phyloP scores from a whole-genome alignment of 2,329 filamentous ascomycete genomes.

The Talaromyces verruculosus region DNA sequence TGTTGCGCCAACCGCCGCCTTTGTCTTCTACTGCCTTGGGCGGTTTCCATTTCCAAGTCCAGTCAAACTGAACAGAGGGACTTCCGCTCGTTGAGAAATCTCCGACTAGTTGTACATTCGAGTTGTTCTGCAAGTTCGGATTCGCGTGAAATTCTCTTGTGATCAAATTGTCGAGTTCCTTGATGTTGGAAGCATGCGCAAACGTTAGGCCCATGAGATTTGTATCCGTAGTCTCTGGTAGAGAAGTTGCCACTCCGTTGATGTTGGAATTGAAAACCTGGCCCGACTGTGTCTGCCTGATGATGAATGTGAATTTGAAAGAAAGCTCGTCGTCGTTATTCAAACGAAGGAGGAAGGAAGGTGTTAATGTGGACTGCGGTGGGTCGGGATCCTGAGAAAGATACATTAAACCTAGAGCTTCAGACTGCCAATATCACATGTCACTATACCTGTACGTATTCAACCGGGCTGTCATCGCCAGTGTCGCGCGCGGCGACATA shows the following conservation, averaged over 20 bases:
- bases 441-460: conserved; percentile 81
- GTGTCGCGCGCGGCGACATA: conserved; percentile 69
- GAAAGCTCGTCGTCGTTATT: conserved; percentile 87
- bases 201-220: conserved; percentile 86
- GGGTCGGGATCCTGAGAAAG: conserved; percentile 71
- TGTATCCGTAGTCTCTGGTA: conserved; percentile 62
- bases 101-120: conserved; percentile 92
- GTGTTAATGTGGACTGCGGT: conserved; percentile 46
- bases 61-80: conserved; percentile 82
- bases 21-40: conserved; percentile 78
- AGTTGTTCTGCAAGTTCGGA: conserved; percentile 94
- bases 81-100: conserved; percentile 84
- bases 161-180: conserved; percentile 88
- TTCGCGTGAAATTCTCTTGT: conserved; percentile 96
- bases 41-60: conserved; percentile 96
- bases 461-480: conserved; percentile 73
- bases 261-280: conserved; percentile 53
- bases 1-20: conserved; percentile 91
- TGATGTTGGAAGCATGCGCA: conserved; percentile 79
- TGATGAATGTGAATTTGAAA: conserved; percentile 88
- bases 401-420: background rate
- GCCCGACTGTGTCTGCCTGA: conserved; percentile 57
- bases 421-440: conserved; percentile 6
- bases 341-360: conserved; percentile 81
- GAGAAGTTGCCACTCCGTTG: conserved; percentile 52